phyloP scores from a whole-genome alignment of 176 grass and related monocot genomes.

The Carex littledalei region DNA sequence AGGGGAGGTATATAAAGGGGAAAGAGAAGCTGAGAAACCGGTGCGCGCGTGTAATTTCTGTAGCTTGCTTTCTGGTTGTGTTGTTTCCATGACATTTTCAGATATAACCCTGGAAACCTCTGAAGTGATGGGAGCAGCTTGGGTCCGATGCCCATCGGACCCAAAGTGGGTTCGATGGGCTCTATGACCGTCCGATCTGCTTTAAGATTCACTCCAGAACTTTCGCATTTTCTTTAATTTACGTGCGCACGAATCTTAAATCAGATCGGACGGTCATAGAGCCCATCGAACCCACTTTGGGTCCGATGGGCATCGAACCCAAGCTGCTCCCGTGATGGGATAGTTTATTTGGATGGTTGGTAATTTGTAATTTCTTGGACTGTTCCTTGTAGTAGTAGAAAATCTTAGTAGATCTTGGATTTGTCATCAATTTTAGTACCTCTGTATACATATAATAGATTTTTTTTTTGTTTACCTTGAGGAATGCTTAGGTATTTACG shows the following conservation, averaged over 20 bases:
- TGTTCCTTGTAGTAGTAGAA: neutral
- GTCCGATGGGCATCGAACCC: too few relatives aligned
- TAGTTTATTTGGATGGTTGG: neutral
- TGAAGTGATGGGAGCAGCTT: too few relatives aligned
- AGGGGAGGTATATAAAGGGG: slow-evolving; percentile 39
- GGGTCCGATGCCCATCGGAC: too few relatives aligned
- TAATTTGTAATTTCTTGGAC: neutral
- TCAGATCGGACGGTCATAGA: too few relatives aligned
- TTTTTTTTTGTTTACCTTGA: too few relatives aligned
- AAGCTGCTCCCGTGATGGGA: too few relatives aligned
- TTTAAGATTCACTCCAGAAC: too few relatives aligned
- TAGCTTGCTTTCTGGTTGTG: slow-evolving; percentile 4
- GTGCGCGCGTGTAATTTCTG: slow-evolving; percentile 1
- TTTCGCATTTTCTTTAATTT: too few relatives aligned
- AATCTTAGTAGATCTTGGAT: neutral
- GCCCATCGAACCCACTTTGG: too few relatives aligned
- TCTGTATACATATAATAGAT: neutral
- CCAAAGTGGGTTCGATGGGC: too few relatives aligned
- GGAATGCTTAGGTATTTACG: neutral
- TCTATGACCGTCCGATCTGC: too few relatives aligned
- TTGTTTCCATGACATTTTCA: slow-evolving; percentile 14
- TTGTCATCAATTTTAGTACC: neutral
- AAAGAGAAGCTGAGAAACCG: neutral
- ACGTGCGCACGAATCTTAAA: too few relatives aligned
- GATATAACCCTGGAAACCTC: neutral